Evolutionary conservation across 768 basidiomycete genomes (phyloP).

Genomic region (Suillus brevipes): DNA sequence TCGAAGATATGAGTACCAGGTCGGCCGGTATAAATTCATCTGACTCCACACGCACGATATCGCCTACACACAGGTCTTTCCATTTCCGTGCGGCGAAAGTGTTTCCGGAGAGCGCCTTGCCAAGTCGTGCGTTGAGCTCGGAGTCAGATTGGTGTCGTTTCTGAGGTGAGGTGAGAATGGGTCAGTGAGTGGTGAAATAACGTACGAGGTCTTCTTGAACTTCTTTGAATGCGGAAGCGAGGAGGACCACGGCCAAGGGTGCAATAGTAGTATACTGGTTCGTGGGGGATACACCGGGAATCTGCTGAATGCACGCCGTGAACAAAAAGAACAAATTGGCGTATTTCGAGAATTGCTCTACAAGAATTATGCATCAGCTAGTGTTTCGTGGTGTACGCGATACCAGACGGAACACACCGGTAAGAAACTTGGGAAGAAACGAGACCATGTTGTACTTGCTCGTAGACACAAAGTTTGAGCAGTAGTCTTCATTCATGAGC

Average conservation of each 20-base stretch:
- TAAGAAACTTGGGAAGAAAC: constrained; percentile 91
- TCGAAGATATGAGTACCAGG: constrained; percentile 80
- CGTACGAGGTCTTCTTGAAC: constrained; percentile 89
- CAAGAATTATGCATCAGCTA: constrained; percentile 11
- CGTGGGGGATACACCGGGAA: constrained; percentile 96
- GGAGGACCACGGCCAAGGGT: constrained; percentile 82
- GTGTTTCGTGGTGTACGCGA: neutral
- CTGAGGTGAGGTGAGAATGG: constrained; percentile 37
- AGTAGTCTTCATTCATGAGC: constrained; percentile 61
- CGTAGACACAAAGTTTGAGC: constrained; percentile 85
- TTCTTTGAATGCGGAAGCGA: constrained; percentile 96
- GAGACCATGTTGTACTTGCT: constrained; percentile 91
- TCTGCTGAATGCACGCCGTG: constrained; percentile 96
- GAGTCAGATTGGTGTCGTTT: constrained; percentile 97
- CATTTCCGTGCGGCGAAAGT: constrained; percentile 78
- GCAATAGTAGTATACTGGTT: constrained; percentile 93
- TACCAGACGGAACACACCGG: constrained; percentile 54
- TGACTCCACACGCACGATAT: constrained; percentile 86
- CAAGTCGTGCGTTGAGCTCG: constrained; percentile 81
- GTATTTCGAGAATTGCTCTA: constrained; percentile 98
- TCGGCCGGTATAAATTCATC: constrained; percentile 97
- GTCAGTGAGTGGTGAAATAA: constrained; percentile 8
- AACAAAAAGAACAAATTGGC: constrained; percentile 99
- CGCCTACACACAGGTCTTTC: constrained; percentile 89
- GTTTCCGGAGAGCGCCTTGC: constrained; percentile 71